Conservation (phyloP, 306 rosid species). For the Rubus parviflorus region DNA sequence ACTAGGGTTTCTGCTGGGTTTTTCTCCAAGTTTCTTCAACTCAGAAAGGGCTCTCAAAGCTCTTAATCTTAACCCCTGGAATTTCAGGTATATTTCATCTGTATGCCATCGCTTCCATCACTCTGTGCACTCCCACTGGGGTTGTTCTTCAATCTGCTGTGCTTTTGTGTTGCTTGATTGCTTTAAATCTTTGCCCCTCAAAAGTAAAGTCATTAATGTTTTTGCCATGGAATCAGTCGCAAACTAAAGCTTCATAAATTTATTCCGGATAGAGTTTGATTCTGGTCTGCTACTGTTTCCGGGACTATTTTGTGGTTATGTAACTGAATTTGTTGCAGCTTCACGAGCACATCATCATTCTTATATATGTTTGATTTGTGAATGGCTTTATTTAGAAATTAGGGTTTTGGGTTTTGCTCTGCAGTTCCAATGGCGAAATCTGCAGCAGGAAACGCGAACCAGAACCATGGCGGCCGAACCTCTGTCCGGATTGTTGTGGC, state of each 20-base stretch:
- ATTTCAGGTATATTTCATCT: neutral
- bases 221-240: neutral
- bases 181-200: neutral
- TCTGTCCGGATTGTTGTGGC: constrained; percentile 92
- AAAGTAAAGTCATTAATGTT: neutral
- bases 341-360: too few species aligned
- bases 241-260: neutral
- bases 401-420: constrained; percentile 30
- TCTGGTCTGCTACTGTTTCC: neutral
- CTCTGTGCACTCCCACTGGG: neutral
- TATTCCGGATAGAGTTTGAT: neutral
- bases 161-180: neutral
- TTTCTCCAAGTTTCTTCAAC: neutral
- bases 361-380: neutral
- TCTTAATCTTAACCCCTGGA: neutral
- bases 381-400: constrained; percentile 15
- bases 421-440: constrained; percentile 63
- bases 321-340: too few species aligned
- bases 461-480: constrained; percentile 48
- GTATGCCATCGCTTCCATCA: neutral
- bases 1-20: constrained; percentile 15
- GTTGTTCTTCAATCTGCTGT: neutral
- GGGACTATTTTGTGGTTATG: neutral
- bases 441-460: constrained; percentile 51
- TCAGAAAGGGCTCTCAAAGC: neutral